Base-by-base conservation (phyloP, 176 grass and related monocot genomes). In the Oryza glaberrima region DNA sequence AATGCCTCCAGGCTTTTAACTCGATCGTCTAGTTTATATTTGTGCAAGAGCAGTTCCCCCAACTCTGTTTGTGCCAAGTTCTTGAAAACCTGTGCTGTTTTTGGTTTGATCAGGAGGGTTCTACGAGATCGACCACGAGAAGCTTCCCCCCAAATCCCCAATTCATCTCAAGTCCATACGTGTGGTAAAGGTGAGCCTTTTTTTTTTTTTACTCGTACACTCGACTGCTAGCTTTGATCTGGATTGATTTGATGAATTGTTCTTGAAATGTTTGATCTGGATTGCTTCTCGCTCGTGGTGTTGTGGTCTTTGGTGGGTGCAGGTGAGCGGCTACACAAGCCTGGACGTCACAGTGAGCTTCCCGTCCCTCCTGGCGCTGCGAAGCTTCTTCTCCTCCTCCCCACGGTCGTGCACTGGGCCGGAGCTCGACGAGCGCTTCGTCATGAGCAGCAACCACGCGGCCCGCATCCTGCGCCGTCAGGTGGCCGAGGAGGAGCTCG, bases 401-500 rank as follows among this genome's bases (percentile, higher is more conserved):
- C 88, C 48, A 76, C 36, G 1, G 87, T 69, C 67, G 7, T 56
- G 60, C 49, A 82, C 20, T n/a, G 80, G 76, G 20, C 90, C 95
- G 25, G 93, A 98, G 61, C 90, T 94, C 44, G 95, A 97, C 28
- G 95, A 97, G 84, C 79, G 81, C 70, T 97, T 94, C 78, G 82
- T 97, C 73, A 92, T 92, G 90, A 97, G 95, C 84, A 89, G 75
- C 56, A 98, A 90, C 74, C 88, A 97, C 51, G 95, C 92, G 7
- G 80, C 85, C 6, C 88, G 87, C 75, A 94, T 98, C 47, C 86
- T 98, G 36, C 67, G 72, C 73, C 88, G 83, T 43, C 77, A 14
- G 10, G 77, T 93, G 47, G 78, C 77, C 9, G 79, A 73, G 77
- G 70, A 88, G 70, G 88, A 85, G 80, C 69, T 86, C 67, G 16